These are phyloP conservation scores for Psilocybe subaeruginosa DNA, from an alignment of 768 basidiomycete genomes.

Conservation along the genomic window DNA sequence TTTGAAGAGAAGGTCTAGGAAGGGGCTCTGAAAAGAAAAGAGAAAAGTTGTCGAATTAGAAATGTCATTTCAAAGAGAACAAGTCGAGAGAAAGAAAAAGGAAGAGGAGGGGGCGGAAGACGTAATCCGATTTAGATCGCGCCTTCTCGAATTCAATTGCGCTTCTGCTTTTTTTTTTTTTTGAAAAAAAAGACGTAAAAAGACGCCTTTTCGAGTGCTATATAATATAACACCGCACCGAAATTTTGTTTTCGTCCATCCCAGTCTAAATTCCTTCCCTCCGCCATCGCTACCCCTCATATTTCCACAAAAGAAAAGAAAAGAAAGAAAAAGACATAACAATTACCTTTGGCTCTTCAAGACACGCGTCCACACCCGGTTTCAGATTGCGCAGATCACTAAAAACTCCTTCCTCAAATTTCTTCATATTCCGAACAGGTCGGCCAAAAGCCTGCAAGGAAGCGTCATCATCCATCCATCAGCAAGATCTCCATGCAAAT, in stretches of 20 bases:
- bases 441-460: constrained; percentile 71
- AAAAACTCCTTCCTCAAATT: constrained; percentile 97
- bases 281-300: neutral
- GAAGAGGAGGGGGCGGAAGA: neutral
- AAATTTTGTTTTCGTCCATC: too few relatives aligned
- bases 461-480: neutral
- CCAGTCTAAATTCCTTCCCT: neutral
- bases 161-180: neutral
- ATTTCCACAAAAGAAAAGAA: neutral
- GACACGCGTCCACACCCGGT: constrained; percentile 87
- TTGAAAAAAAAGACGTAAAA: neutral
- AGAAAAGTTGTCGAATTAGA: neutral
- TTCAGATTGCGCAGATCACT: constrained; percentile 92
- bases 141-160: neutral
- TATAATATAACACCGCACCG: neutral
- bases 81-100: constrained; percentile 8
- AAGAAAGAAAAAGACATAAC: neutral
- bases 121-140: neutral
- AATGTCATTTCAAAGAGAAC: neutral
- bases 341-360: constrained; percentile 93
- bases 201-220: neutral
- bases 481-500: too few relatives aligned
- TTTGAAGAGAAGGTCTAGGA: constrained; percentile 93
- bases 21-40: constrained; percentile 65
- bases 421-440: constrained; percentile 92